phyloP scores from a whole-genome alignment of 148 eudicot genomes.

The Rhododendron griersonianum region DNA sequence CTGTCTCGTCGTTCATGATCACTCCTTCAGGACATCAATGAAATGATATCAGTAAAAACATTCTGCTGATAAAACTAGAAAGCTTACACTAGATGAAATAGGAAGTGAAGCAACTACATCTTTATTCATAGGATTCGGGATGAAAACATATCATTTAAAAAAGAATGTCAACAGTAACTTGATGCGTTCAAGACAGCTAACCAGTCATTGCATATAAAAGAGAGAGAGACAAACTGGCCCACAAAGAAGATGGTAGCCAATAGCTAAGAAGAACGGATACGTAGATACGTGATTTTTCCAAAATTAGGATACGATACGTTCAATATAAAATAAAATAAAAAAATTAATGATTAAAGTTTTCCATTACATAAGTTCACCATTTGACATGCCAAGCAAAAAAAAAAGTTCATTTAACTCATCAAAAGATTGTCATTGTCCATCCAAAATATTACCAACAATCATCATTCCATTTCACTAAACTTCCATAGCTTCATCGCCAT shows the following conservation, averaged over 20 bases:
- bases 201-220: not conserved
- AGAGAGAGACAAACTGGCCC: not conserved
- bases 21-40: constrained; percentile 53
- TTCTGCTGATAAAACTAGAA: not conserved
- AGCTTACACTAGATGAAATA: not conserved
- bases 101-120: not conserved
- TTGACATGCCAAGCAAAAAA: too few relatives aligned
- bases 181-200: not conserved
- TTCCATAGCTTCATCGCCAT: too few relatives aligned
- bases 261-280: not conserved
- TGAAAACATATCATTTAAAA: not conserved
- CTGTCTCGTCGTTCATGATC: constrained; percentile 97
- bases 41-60: not conserved
- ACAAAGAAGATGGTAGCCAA: not conserved
- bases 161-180: not conserved
- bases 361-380: too few relatives aligned
- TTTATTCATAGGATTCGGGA: not conserved
- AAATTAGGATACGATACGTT: too few relatives aligned
- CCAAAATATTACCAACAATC: too few relatives aligned
- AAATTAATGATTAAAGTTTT: too few relatives aligned
- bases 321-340: too few relatives aligned
- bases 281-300: too few relatives aligned
- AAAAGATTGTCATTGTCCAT: too few relatives aligned
- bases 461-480: too few relatives aligned
- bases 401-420: too few relatives aligned